A percentile compares a stretch with the other conserved stretches of the same genome.
These are phyloP conservation scores for Podaxis pistillaris DNA, from an alignment of 768 basidiomycete genomes.

Conservation along the genomic window DNA sequence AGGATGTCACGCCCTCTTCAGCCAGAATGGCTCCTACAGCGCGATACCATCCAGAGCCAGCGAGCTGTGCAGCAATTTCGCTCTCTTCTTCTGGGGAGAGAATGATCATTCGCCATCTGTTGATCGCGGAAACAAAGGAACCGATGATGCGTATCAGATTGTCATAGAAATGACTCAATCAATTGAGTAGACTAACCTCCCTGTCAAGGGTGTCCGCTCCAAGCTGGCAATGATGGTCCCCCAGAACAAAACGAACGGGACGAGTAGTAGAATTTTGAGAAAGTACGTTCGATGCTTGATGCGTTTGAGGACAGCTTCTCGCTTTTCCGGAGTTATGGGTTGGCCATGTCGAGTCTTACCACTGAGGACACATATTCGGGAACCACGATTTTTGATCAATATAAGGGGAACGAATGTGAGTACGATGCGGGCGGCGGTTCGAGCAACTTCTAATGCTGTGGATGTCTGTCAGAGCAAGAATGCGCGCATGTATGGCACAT, in stretches of 20 bases:
- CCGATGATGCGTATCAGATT: neutral
- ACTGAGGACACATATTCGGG: slow-evolving; percentile 47
- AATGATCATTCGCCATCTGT: slow-evolving; percentile 85
- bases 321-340: slow-evolving; percentile 53
- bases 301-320: slow-evolving; percentile 41
- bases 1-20: slow-evolving; percentile 54
- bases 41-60: slow-evolving; percentile 83
- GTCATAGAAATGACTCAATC: slow-evolving; percentile 9
- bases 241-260: slow-evolving; percentile 64
- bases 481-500: neutral
- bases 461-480: slow-evolving; percentile 53
- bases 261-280: slow-evolving; percentile 54
- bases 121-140: neutral
- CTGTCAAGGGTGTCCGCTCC: slow-evolving; percentile 83
- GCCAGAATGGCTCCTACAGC: slow-evolving; percentile 80
- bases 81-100: slow-evolving; percentile 94
- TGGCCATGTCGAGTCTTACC: slow-evolving; percentile 48
- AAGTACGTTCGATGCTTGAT: slow-evolving; percentile 49
- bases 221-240: slow-evolving; percentile 68
- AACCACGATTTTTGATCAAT: slow-evolving; percentile 54
- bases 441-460: slow-evolving; percentile 66
- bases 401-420: slow-evolving; percentile 75
- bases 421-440: slow-evolving; percentile 67
- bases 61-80: slow-evolving; percentile 77
- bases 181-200: slow-evolving; percentile 51